phyloP scores from a whole-genome alignment of 306 rosid genomes.

The Vigna radiata region DNA sequence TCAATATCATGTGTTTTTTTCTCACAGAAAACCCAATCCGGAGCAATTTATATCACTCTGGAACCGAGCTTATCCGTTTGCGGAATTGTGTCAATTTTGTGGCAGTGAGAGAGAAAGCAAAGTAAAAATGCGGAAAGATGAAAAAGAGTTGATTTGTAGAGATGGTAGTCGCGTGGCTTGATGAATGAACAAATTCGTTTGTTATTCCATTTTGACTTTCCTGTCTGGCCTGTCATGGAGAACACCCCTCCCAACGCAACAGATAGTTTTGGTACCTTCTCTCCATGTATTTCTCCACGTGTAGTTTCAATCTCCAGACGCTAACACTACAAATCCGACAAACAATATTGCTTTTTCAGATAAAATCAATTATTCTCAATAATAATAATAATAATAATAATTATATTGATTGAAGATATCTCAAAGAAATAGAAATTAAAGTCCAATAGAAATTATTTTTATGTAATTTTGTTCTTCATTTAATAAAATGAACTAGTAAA shows the following conservation, averaged over 20 bases:
- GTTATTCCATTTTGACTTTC: constrained; percentile 39
- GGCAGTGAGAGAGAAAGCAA: not conserved
- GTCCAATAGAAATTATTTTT: too few relatives aligned
- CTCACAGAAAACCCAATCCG: not conserved
- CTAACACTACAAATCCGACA: too few relatives aligned
- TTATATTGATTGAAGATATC: too few relatives aligned
- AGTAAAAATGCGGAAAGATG: not conserved
- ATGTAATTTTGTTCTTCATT: too few relatives aligned
- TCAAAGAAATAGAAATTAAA: too few relatives aligned
- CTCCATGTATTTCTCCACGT: too few relatives aligned
- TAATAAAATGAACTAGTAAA: too few relatives aligned
- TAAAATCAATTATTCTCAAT: too few relatives aligned
- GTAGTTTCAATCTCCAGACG: too few relatives aligned
- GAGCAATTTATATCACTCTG: not conserved
- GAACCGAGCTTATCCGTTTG: not conserved
- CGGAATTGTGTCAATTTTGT: not conserved
- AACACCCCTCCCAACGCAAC: not conserved
- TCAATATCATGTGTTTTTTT: not conserved
- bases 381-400: too few relatives aligned
- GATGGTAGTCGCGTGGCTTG: not conserved
- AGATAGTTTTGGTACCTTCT: not conserved
- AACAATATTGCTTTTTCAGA: too few relatives aligned
- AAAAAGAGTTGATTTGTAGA: not conserved
- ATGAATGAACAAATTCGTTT: not conserved
- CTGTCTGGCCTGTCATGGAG: constrained; percentile 13